phyloP scores from a whole-genome alignment of 2,329 filamentous ascomycete species.

The Fusarium staphyleae region DNA sequence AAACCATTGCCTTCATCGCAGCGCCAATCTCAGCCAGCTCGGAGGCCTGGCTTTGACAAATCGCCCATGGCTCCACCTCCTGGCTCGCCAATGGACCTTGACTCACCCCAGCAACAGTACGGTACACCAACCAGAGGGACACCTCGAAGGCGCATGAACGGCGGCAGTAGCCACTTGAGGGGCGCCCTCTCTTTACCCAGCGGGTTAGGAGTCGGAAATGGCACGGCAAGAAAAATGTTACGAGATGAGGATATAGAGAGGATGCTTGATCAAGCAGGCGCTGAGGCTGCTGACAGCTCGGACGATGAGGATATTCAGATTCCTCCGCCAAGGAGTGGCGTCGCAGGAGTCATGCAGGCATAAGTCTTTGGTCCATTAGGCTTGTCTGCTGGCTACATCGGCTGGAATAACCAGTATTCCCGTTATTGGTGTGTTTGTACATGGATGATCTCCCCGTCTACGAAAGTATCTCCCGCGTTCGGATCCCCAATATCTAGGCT shows the following conservation, averaged over 20 bases:
- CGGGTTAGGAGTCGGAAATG: conserved; percentile 54
- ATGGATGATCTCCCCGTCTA: neutral
- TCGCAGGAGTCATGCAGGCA: conserved; percentile 42
- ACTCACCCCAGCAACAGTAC: conserved; percentile 46
- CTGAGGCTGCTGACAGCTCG: conserved; percentile 59
- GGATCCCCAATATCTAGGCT: too few relatives aligned
- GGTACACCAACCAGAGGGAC: conserved; percentile 45
- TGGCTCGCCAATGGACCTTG: conserved; percentile 57
- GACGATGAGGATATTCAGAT: conserved; percentile 65
- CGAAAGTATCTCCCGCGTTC: too few relatives aligned
- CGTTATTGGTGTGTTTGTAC: neutral
- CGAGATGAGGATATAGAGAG: conserved; percentile 65
- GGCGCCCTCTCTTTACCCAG: conserved; percentile 57
- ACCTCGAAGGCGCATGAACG: conserved; percentile 54
- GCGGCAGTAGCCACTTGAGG: conserved; percentile 47
- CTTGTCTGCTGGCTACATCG: neutral
- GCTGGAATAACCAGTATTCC: neutral
- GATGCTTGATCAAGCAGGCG: conserved; percentile 62
- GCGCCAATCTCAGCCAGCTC: conserved; percentile 51
- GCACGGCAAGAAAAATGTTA: conserved; percentile 48
- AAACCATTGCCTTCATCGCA: conserved; percentile 60
- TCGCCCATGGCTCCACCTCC: conserved; percentile 49
- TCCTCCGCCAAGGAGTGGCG: conserved; percentile 46
- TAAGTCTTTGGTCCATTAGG: conserved; percentile 13
- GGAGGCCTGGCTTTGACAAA: conserved; percentile 58